These are phyloP conservation scores for Saccharomycopsis malanga DNA, from an alignment of 805 yeast genomes.

Conservation along the genomic window DNA sequence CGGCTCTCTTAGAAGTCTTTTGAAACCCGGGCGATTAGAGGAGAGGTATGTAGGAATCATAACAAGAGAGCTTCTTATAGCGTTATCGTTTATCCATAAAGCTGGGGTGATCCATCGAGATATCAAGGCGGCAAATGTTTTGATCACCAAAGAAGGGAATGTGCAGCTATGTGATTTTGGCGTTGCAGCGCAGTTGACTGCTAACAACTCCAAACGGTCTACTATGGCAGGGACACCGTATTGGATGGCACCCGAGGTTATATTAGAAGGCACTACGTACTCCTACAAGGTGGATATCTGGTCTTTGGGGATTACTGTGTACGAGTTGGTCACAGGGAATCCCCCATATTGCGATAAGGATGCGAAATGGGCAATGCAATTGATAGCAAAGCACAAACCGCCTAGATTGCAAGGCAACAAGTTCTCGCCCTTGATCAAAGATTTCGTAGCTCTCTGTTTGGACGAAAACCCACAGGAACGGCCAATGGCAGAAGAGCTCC, in stretches of 20 bases:
- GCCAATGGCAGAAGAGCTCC: constrained; percentile 76
- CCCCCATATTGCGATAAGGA: constrained; percentile 97
- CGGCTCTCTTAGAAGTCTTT: constrained; percentile 80
- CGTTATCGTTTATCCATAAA: constrained; percentile 73
- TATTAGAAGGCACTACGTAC: constrained; percentile 81
- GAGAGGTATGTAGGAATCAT: constrained; percentile 81
- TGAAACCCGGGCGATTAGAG: constrained; percentile 82
- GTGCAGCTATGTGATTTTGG: constrained; percentile 96
- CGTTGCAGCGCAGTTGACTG: constrained; percentile 88
- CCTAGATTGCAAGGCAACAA: constrained; percentile 90
- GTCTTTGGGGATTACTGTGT: constrained; percentile 93
- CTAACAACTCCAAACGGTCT: constrained; percentile 69
- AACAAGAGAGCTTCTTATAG: constrained; percentile 71
- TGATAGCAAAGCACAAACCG: constrained; percentile 89
- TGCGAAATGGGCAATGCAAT: constrained; percentile 88
- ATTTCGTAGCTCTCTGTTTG: constrained; percentile 81
- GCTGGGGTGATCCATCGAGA: constrained; percentile 94
- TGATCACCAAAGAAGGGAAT: constrained; percentile 80
- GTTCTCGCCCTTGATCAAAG: constrained; percentile 70
- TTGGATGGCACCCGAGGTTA: constrained; percentile 99
- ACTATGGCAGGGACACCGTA: constrained; percentile 96
- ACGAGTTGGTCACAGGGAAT: constrained; percentile 92
- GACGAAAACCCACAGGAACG: constrained; percentile 92
- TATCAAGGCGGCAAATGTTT: constrained; percentile 91
- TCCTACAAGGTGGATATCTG: constrained; percentile 93